Percentiles rank a stretch among this genome's conserved stretches.
Conservation (phyloP, 106 monocot species). For the Dioscorea alata region DNA sequence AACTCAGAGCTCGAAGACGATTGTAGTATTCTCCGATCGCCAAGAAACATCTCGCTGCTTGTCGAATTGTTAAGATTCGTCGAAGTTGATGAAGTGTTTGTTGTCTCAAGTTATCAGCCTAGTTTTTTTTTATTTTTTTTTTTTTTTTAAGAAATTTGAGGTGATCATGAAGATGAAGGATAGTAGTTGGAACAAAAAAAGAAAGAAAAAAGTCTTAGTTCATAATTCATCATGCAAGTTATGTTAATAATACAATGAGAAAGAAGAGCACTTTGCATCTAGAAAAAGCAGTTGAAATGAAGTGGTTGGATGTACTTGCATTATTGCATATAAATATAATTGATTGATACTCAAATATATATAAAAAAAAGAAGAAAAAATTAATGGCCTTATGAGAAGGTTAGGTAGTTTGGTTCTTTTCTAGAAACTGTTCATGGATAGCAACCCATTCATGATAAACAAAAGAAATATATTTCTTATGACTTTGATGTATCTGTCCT, state of each 20-base stretch:
- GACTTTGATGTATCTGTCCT: slow-evolving; percentile 7
- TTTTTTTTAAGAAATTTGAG: too few species aligned
- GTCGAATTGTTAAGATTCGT: slow-evolving; percentile 61
- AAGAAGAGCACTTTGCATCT: background rate
- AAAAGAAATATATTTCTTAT: background rate
- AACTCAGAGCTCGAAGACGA: slow-evolving; percentile 77
- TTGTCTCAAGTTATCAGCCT: slow-evolving; percentile 94
- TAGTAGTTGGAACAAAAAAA: too few species aligned
- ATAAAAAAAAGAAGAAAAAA: too few species aligned
- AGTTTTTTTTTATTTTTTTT: too few species aligned
- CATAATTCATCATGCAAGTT: background rate
- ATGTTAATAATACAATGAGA: background rate
- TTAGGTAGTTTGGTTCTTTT: slow-evolving; percentile 24
- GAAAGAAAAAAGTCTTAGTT: too few species aligned
- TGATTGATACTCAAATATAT: too few species aligned
- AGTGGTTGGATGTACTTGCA: background rate
- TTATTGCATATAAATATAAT: background rate
- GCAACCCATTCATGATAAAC: slow-evolving; percentile 18
- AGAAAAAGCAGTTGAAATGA: background rate
- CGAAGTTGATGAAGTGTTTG: slow-evolving; percentile 76
- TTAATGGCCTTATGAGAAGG: background rate
- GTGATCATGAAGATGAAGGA: too few species aligned
- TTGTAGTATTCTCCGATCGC: slow-evolving; percentile 76
- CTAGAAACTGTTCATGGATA: slow-evolving; percentile 22
- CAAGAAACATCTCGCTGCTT: slow-evolving; percentile 77